phyloP scores from a whole-genome alignment of 2,329 filamentous ascomycete species.

The Monilinia fructicola region DNA sequence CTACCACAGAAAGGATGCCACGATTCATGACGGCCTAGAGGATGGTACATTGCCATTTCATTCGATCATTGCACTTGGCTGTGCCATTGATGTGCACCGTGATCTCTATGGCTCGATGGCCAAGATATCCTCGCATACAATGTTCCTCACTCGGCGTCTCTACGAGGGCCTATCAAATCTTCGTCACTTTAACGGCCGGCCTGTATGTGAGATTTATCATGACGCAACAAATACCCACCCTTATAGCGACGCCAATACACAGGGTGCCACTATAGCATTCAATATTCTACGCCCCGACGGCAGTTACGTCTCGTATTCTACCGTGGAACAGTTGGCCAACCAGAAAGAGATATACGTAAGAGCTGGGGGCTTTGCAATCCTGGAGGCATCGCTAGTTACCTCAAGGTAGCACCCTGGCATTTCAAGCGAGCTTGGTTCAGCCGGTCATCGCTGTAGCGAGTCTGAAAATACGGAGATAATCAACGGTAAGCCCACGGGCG shows the following conservation, averaged over 20 bases:
- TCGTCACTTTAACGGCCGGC: conserved; percentile 60
- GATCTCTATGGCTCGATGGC: conserved; percentile 70
- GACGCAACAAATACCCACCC: conserved; percentile 39
- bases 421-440: conserved; percentile 81
- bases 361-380: conserved; percentile 91
- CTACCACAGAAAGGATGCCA: conserved; percentile 75
- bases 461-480: conserved; percentile 70
- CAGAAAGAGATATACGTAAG: conserved; percentile 81
- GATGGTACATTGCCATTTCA: conserved; percentile 91
- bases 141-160: conserved; percentile 60
- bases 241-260: conserved; percentile 39
- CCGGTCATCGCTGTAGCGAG: conserved; percentile 79
- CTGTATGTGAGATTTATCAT: conserved; percentile 39
- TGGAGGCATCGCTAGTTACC: conserved; percentile 72
- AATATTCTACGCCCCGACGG: conserved; percentile 72
- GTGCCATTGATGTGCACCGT: conserved; percentile 68
- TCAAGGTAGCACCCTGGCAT: conserved; percentile 74
- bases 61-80: conserved; percentile 77
- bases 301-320: conserved; percentile 72
- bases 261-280: conserved; percentile 77
- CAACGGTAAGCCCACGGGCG: conserved; percentile 80
- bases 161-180: conserved; percentile 57
- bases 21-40: conserved; percentile 78
- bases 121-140: conserved; percentile 67
- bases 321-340: conserved; percentile 81